phyloP scores from a whole-genome alignment of 495 filamentous ascomycete genomes.

The Bryoglossum gracile region DNA sequence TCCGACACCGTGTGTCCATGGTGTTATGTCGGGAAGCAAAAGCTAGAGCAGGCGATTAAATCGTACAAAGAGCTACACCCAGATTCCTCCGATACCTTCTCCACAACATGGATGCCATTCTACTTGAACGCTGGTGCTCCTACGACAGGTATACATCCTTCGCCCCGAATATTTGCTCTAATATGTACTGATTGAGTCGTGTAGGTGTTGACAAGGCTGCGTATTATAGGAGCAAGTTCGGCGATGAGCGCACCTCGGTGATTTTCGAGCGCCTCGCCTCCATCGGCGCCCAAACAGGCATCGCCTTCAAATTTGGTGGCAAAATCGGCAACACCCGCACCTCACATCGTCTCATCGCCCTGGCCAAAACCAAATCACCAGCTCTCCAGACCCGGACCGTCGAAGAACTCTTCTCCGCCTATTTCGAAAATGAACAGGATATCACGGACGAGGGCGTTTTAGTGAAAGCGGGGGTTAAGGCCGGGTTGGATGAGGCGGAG shows the following conservation, averaged over 20 bases:
- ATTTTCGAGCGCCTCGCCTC: constrained; percentile 51
- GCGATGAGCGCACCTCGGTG: constrained; percentile 45
- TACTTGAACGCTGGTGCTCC: constrained; percentile 67
- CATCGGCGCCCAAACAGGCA: constrained; percentile 57
- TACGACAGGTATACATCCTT: constrained; percentile 22
- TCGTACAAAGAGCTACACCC: constrained; percentile 54
- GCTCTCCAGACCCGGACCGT: constrained; percentile 56
- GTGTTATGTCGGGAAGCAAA: constrained; percentile 81
- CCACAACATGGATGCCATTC: constrained; percentile 66
- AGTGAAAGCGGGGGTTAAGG: constrained; percentile 51
- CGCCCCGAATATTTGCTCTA: not conserved
- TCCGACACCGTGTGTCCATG: constrained; percentile 74
- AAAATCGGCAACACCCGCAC: constrained; percentile 73
- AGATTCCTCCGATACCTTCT: constrained; percentile 57
- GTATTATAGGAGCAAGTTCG: constrained; percentile 51
- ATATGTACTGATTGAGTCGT: not conserved
- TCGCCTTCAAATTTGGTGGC: constrained; percentile 65
- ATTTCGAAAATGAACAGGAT: constrained; percentile 73
- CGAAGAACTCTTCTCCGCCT: constrained; percentile 59
- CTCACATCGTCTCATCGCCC: constrained; percentile 66
- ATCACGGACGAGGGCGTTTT: constrained; percentile 60
- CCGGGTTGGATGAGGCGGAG: constrained; percentile 53
- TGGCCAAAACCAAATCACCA: constrained; percentile 51
- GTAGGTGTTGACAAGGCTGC: constrained; percentile 48
- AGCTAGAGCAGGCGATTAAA: constrained; percentile 61